phyloP scores from a whole-genome alignment of 805 yeast genomes.

The Grigorovia yakushimaensis region DNA sequence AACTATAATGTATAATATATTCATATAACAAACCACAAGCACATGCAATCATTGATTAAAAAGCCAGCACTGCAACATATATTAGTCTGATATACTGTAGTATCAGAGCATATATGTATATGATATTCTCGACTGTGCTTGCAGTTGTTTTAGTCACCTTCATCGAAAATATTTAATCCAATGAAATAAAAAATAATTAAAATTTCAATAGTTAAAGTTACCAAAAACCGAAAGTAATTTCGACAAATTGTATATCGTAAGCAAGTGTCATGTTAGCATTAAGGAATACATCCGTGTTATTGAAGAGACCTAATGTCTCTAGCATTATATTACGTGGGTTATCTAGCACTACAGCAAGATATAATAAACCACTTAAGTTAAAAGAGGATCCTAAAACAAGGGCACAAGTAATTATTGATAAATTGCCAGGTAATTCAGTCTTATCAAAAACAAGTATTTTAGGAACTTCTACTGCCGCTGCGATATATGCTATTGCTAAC shows the following conservation, averaged over 20 bases:
- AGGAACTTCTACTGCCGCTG: constrained; percentile 92
- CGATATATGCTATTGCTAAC: constrained; percentile 87
- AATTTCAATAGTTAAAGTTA: not conserved
- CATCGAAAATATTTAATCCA: not conserved
- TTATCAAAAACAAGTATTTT: constrained; percentile 89
- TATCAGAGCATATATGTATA: too few relatives aligned
- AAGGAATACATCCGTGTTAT: not conserved
- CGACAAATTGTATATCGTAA: not conserved
- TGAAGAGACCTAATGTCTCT: constrained; percentile 17
- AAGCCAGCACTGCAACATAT: too few relatives aligned
- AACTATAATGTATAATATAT: not conserved
- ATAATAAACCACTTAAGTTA: not conserved
- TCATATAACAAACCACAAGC: not conserved
- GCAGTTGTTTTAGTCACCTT: too few relatives aligned
- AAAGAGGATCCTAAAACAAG: constrained; percentile 69
- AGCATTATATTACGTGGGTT: constrained; percentile 39
- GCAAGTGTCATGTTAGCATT: not conserved
- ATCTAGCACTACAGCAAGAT: constrained; percentile 33
- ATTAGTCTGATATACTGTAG: too few relatives aligned
- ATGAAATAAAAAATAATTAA: not conserved
- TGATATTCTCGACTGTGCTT: too few relatives aligned
- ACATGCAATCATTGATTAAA: too few relatives aligned
- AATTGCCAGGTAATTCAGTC: constrained; percentile 84
- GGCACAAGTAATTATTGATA: constrained; percentile 82
- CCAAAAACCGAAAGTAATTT: not conserved